A percentile compares a stretch with the other conserved stretches of the same genome.
phyloP scores from a whole-genome alignment of 176 grass and related monocot species.

The Lolium multiflorum region DNA sequence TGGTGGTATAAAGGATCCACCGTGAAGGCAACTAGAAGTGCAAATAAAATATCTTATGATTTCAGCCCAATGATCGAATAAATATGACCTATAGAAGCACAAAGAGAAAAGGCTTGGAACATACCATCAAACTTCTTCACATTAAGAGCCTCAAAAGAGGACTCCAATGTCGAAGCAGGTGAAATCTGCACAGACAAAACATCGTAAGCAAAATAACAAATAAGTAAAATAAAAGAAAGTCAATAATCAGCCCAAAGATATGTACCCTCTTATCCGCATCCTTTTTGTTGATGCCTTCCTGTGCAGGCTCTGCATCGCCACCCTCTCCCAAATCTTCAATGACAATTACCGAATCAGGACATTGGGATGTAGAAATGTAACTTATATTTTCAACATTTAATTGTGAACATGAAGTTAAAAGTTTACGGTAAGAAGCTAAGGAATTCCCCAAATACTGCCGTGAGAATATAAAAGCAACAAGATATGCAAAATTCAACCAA shows the following conservation, averaged over 20 bases:
- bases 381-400: constrained; percentile 16
- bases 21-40: constrained; percentile 79
- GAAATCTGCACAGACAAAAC: constrained; percentile 66
- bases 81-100: constrained; percentile 34
- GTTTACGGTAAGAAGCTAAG: background rate
- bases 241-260: constrained; percentile 20
- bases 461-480: constrained; percentile 9
- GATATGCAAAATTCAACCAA: constrained; percentile 22
- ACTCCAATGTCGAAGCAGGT: constrained; percentile 80
- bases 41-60: constrained; percentile 39
- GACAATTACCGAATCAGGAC: constrained; percentile 19
- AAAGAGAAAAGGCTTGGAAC: constrained; percentile 37
- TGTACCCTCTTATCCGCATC: constrained; percentile 75
- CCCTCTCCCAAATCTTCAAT: constrained; percentile 53
- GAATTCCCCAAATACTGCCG: background rate
- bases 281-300: constrained; percentile 69
- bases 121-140: constrained; percentile 97
- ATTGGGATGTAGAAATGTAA: constrained; percentile 18
- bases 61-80: constrained; percentile 27
- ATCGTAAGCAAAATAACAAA: constrained; percentile 32
- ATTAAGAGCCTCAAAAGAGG: constrained; percentile 93
- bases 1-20: constrained; percentile 98
- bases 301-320: constrained; percentile 35
- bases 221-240: constrained; percentile 42
- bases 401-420: background rate